phyloP scores from a whole-genome alignment of 257 asterid genomes.

The Solanum ahanhuiri region DNA sequence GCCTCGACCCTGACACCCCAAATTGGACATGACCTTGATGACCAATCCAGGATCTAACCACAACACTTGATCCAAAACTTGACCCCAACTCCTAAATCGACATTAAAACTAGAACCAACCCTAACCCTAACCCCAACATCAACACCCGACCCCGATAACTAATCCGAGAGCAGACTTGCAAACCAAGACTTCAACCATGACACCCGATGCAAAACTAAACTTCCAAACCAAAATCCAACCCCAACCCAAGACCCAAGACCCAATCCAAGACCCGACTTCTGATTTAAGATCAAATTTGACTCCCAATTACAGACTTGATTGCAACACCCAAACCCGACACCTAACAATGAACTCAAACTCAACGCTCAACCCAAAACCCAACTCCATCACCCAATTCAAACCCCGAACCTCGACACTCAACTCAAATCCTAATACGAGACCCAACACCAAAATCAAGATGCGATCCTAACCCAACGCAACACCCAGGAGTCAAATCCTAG shows the following conservation, averaged over 20 bases:
- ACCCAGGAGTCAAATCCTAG: too few species aligned
- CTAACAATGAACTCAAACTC: neutral
- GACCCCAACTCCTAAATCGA: neutral
- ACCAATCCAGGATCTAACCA: neutral
- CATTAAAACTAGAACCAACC: neutral
- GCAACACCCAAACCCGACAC: neutral
- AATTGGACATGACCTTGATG: neutral
- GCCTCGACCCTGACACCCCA: neutral
- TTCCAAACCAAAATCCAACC: neutral
- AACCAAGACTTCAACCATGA: too few species aligned
- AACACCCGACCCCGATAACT: too few species aligned
- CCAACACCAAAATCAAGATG: neutral
- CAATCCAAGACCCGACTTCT: too few species aligned
- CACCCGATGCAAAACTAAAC: too few species aligned
- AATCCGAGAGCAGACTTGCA: too few species aligned
- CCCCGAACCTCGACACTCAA: too few species aligned
- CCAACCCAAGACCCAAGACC: too few species aligned
- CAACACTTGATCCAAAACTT: neutral
- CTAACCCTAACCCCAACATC: neutral
- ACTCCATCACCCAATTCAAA: too few species aligned
- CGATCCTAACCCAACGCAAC: too few species aligned
- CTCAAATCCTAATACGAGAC: neutral
- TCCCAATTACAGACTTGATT: neutral
- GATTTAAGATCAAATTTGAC: neutral
- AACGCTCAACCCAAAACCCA: too few species aligned